A percentile compares a stretch with the other conserved stretches of the same genome.
Evolutionary conservation across 306 rosid genomes (phyloP).

Genomic region (Leucaena leucocephala): DNA sequence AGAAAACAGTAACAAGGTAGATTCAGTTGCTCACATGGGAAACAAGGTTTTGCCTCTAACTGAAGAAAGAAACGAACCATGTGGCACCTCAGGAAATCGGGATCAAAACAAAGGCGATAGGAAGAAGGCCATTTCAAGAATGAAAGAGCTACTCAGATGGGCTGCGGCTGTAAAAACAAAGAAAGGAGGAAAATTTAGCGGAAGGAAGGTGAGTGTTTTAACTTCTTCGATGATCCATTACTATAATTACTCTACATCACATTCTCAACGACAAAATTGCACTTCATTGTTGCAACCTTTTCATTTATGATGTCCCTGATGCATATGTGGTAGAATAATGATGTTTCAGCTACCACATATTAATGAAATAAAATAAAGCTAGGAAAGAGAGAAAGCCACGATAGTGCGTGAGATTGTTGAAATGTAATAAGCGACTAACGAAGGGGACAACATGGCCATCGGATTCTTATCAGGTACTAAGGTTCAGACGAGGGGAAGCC

Average conservation of each 20-base stretch:
- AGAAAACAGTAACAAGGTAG: conserved; percentile 48
- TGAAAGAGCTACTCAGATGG: conserved; percentile 94
- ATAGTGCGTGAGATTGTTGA: conserved; percentile 6
- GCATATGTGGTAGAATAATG: neutral
- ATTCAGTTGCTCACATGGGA: conserved; percentile 53
- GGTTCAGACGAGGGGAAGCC: conserved; percentile 56
- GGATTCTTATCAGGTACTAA: conserved; percentile 53
- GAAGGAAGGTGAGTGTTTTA: conserved; percentile 57
- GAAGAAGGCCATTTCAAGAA: conserved; percentile 64
- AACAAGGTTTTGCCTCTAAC: conserved; percentile 76
- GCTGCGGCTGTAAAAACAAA: conserved; percentile 74
- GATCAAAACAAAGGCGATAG: conserved; percentile 52
- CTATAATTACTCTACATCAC: neutral
- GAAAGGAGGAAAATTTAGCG: conserved; percentile 62
- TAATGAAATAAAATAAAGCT: neutral
- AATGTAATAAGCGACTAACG: neutral
- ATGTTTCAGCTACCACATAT: neutral
- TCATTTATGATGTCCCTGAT: neutral
- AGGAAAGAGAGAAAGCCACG: neutral
- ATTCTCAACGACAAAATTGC: neutral
- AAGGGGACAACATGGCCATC: neutral
- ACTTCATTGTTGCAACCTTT: neutral
- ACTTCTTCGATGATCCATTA: neutral
- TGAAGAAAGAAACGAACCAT: conserved; percentile 50
- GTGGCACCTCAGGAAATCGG: conserved; percentile 43